A percentile compares a stretch with the other conserved stretches of the same genome.
These are phyloP conservation scores for Monosporozyma aerobia DNA, from an alignment of 805 yeast genomes.

Conservation along the genomic window DNA sequence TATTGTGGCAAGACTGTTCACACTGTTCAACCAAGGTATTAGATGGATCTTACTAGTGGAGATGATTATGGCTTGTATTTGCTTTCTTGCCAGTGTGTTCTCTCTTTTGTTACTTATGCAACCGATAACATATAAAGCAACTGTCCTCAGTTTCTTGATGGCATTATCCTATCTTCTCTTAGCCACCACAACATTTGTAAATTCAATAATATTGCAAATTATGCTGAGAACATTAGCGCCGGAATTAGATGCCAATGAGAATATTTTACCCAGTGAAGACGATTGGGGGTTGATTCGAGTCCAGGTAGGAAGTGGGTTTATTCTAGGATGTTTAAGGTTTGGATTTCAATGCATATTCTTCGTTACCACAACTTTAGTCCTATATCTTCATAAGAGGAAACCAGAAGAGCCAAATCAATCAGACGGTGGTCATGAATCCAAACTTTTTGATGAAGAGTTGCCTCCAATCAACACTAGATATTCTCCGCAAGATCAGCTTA, in stretches of 20 bases:
- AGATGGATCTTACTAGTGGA: neutral
- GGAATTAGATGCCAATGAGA: slow-evolving; percentile 1
- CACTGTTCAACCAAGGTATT: slow-evolving; percentile 8
- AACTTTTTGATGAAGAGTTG: neutral
- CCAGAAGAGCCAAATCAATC: neutral
- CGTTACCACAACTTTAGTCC: slow-evolving; percentile 5
- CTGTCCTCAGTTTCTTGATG: neutral
- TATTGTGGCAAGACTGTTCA: slow-evolving; percentile 10
- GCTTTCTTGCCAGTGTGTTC: neutral
- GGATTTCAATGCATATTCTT: slow-evolving; percentile 9
- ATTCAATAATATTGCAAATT: slow-evolving; percentile 8
- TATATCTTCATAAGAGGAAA: slow-evolving; percentile 11
- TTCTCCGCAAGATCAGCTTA: neutral
- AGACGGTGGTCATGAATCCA: neutral
- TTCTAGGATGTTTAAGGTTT: slow-evolving; percentile 13
- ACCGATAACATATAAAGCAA: neutral
- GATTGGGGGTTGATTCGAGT: slow-evolving; percentile 17
- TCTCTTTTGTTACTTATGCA: neutral
- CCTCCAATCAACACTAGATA: neutral
- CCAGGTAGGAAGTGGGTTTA: slow-evolving; percentile 15
- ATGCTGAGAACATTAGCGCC: slow-evolving; percentile 14
- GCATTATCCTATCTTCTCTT: neutral
- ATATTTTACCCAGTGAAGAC: neutral
- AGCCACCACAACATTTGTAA: slow-evolving; percentile 9
- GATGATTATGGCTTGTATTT: slow-evolving; percentile 2